A percentile compares a stretch with the other conserved stretches of the same genome.
phyloP scores from a whole-genome alignment of 768 basidiomycete genomes.

The Gloeophyllum trabeum region DNA sequence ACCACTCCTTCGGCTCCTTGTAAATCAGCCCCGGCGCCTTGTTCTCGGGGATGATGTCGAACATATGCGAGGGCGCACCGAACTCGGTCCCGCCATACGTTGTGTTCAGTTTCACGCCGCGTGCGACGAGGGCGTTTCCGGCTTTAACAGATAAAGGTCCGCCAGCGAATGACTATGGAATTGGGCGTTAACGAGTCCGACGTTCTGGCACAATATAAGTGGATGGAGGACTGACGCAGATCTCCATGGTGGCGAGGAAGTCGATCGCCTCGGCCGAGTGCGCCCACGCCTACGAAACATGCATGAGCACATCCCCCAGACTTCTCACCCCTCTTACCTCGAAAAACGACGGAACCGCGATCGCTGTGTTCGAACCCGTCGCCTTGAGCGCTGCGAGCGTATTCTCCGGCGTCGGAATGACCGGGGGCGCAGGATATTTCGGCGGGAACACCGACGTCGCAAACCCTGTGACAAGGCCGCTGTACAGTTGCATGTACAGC shows the following conservation, averaged over 20 bases:
- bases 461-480: constrained; percentile 2
- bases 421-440: constrained; percentile 6
- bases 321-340: constrained; percentile 5
- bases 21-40: no score
- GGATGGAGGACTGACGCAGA: no score
- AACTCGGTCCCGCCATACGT: not conserved
- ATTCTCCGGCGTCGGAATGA: constrained; percentile 8
- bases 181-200: no score
- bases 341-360: constrained; percentile 8
- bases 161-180: not conserved
- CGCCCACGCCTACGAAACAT: constrained; percentile 10
- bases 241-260: constrained; percentile 5
- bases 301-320: not conserved
- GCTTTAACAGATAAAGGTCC: not conserved
- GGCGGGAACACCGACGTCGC: constrained; percentile 7
- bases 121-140: not conserved
- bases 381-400: constrained; percentile 4
- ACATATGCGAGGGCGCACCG: not conserved
- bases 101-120: not conserved
- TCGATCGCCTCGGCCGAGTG: constrained; percentile 8
- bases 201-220: no score
- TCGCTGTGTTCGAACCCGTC: constrained; percentile 3
- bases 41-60: no score
- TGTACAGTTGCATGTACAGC: constrained; percentile 6
- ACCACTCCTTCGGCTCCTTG: not conserved